These are phyloP conservation scores for Zymoseptoria ardabiliae DNA, from an alignment of 2,329 filamentous ascomycete genomes.

Conservation along the genomic window DNA sequence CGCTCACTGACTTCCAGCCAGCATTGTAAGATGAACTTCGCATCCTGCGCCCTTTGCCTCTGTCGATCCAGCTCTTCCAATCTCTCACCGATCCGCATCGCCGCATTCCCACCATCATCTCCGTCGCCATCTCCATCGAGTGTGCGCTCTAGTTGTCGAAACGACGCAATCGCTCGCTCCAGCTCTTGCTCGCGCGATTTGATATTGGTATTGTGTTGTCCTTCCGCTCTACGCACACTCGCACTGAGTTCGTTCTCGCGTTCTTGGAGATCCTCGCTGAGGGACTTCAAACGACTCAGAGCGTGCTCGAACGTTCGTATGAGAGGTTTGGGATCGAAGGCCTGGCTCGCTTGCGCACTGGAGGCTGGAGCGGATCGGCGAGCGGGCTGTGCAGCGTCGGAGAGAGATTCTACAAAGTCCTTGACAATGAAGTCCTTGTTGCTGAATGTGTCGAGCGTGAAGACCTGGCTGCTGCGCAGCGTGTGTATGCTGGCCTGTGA, in stretches of 20 bases:
- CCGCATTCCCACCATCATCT: slow-evolving; percentile 69
- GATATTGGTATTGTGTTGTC: slow-evolving; percentile 84
- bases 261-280: slow-evolving; percentile 78
- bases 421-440: slow-evolving; percentile 86
- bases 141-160: slow-evolving; percentile 80
- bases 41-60: slow-evolving; percentile 79
- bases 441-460: slow-evolving; percentile 70
- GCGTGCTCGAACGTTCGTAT: slow-evolving; percentile 88
- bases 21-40: slow-evolving; percentile 90
- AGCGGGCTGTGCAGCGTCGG: slow-evolving; percentile 72
- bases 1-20: slow-evolving; percentile 93
- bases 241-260: slow-evolving; percentile 86
- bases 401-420: slow-evolving; percentile 91
- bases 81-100: slow-evolving; percentile 88
- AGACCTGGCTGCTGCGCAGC: slow-evolving; percentile 40
- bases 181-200: slow-evolving; percentile 82
- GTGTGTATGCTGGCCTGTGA: slow-evolving; percentile 25
- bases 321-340: slow-evolving; percentile 90
- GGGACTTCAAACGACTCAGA: slow-evolving; percentile 58
- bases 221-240: slow-evolving; percentile 82
- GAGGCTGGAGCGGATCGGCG: slow-evolving; percentile 62
- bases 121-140: slow-evolving; percentile 51
- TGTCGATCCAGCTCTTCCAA: slow-evolving; percentile 93
- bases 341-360: slow-evolving; percentile 27
- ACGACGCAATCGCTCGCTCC: slow-evolving; percentile 84